phyloP scores from a whole-genome alignment of 345 rosid genomes.

The Boechera retrofracta region DNA sequence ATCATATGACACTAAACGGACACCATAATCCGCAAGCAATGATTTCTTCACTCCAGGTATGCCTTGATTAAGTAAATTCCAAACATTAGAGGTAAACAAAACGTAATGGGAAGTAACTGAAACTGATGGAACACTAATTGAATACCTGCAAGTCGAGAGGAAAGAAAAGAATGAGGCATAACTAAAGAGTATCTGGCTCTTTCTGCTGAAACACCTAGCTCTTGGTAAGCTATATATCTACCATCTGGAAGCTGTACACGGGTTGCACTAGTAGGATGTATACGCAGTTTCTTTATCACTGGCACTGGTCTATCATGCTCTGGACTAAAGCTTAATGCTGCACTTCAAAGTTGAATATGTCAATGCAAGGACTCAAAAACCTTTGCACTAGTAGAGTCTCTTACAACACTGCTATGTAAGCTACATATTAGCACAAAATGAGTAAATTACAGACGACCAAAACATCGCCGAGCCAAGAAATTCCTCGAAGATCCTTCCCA shows the following conservation, averaged over 20 bases:
- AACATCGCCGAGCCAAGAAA: neutral
- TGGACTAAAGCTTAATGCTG: conserved; percentile 64
- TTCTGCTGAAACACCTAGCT: conserved; percentile 70
- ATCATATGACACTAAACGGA: conserved; percentile 83
- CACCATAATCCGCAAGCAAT: conserved; percentile 80
- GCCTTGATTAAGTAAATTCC: conserved; percentile 48
- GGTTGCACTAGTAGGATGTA: conserved; percentile 71
- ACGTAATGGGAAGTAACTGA: conserved; percentile 15
- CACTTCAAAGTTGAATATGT: conserved; percentile 38
- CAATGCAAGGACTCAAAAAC: conserved; percentile 27
- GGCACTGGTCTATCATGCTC: conserved; percentile 45
- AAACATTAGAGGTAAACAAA: conserved; percentile 22
- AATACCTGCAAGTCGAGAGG: conserved; percentile 88
- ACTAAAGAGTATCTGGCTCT: conserved; percentile 76
- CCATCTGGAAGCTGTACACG: conserved; percentile 86
- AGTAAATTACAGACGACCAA: conserved; percentile 6
- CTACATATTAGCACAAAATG: neutral
- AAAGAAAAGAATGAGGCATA: conserved; percentile 78
- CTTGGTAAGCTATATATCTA: conserved; percentile 77
- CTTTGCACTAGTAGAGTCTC: neutral
- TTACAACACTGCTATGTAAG: neutral
- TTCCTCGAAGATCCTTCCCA: neutral
- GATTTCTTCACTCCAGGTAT: conserved; percentile 79
- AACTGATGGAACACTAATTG: neutral
- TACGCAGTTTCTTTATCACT: conserved; percentile 52